A percentile compares a stretch with the other conserved stretches of the same genome.
Evolutionary conservation across 2,329 filamentous ascomycete species (phyloP).

Genomic region (Diplodia intermedia): DNA sequence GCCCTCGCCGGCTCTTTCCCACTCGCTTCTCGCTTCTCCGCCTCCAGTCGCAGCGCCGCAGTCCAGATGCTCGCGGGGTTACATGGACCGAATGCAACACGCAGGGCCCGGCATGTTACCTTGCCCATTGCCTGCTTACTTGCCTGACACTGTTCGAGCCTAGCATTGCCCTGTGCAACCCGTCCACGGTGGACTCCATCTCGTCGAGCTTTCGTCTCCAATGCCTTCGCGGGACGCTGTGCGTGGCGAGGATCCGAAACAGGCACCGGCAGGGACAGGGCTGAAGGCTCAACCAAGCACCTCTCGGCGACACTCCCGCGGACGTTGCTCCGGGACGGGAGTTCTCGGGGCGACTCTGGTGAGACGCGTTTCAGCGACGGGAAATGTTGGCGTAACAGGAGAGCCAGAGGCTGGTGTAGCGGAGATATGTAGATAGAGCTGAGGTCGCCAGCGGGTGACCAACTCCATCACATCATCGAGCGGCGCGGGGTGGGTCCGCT

Average conservation of each 20-base stretch:
- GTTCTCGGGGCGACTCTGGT: neutral
- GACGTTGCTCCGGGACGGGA: neutral
- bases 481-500: constrained; percentile 5
- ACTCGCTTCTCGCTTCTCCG: neutral
- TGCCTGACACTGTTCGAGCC: neutral
- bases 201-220: neutral
- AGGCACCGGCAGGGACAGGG: neutral
- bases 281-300: neutral
- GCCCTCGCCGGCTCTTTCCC: neutral
- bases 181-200: neutral
- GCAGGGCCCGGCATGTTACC: neutral
- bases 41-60: neutral
- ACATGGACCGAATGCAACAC: constrained; percentile 17
- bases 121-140: neutral
- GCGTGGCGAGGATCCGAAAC: neutral
- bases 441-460: constrained; percentile 2
- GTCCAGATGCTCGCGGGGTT: neutral
- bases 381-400: constrained; percentile 4
- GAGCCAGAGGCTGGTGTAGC: neutral
- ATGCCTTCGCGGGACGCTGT: too few relatives aligned
- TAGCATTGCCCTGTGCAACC: too few relatives aligned
- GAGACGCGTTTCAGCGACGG: neutral
- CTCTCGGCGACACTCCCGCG: neutral
- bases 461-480: constrained; percentile 16
- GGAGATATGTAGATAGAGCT: constrained; percentile 7